These are phyloP conservation scores for Trametopsis cervina DNA, from an alignment of 768 basidiomycete genomes.

Conservation along the genomic window DNA sequence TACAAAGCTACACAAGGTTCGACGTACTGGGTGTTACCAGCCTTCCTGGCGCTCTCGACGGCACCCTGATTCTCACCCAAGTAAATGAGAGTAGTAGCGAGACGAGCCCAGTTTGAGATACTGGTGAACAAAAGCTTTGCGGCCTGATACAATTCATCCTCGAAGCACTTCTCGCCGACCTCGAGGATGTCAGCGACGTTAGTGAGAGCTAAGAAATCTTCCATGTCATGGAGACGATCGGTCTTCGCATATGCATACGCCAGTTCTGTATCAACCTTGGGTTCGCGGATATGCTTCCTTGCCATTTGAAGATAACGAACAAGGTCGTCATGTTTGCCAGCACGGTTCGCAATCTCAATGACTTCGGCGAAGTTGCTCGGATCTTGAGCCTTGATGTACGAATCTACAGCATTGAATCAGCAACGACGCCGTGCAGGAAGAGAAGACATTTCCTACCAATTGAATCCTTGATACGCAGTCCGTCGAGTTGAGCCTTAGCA, in stretches of 20 bases:
- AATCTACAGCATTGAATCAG: slow-evolving; percentile 45
- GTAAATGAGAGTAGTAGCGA: slow-evolving; percentile 98
- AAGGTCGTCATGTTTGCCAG: slow-evolving; percentile 89
- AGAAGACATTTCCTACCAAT: slow-evolving; percentile 56
- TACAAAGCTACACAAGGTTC: neutral
- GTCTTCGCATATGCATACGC: slow-evolving; percentile 98
- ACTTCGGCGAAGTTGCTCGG: slow-evolving; percentile 91
- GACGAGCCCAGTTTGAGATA: slow-evolving; percentile 97
- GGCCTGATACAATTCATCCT: slow-evolving; percentile 96
- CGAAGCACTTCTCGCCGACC: slow-evolving; percentile 99
- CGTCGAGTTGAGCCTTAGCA: slow-evolving; percentile 98
- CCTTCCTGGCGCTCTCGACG: slow-evolving; percentile 98
- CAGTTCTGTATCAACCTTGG: slow-evolving; percentile 95
- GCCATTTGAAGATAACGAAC: slow-evolving; percentile 99
- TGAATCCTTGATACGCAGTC: slow-evolving; percentile 94
- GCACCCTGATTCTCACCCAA: slow-evolving; percentile 97
- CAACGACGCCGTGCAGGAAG: neutral
- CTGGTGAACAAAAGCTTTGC: slow-evolving; percentile 92
- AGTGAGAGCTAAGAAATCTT: slow-evolving; percentile 97
- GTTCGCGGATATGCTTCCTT: slow-evolving; percentile 92
- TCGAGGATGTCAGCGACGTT: slow-evolving; percentile 96
- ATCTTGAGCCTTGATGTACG: slow-evolving; percentile 97
- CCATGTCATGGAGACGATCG: slow-evolving; percentile 98
- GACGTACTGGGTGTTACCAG: slow-evolving; percentile 92
- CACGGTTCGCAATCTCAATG: slow-evolving; percentile 91